phyloP scores from a whole-genome alignment of 73 alveolate species.

The Stentor roeselii region DNA sequence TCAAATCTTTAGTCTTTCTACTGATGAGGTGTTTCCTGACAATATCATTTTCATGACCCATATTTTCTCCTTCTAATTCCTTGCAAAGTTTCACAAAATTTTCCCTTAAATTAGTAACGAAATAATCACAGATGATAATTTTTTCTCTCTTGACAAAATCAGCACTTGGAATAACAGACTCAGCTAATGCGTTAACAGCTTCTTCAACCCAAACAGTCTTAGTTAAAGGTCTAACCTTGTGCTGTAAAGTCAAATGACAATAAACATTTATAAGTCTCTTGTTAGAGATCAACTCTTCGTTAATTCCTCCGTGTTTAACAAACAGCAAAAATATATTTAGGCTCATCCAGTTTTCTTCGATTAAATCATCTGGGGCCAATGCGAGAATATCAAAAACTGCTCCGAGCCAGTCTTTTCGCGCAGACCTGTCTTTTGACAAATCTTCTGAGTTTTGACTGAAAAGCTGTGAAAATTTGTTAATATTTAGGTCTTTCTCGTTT shows the following conservation, averaged over 20 bases:
- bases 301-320: not conserved
- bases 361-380: not conserved
- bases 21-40: too few species aligned
- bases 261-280: not conserved
- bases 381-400: not conserved
- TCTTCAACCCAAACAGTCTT: not conserved
- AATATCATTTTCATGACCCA: not conserved
- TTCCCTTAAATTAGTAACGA: not conserved
- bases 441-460: too few species aligned
- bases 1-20: too few species aligned
- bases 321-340: too few species aligned
- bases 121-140: not conserved
- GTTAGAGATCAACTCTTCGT: not conserved
- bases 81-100: not conserved
- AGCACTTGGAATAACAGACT: not conserved
- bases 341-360: not conserved
- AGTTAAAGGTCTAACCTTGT: not conserved
- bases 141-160: not conserved
- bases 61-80: not conserved
- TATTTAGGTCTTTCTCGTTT: too few species aligned
- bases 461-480: too few species aligned
- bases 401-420: not conserved
- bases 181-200: not conserved
- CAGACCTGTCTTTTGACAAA: not conserved
- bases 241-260: not conserved